Percentiles rank a stretch among this genome's conserved stretches.
phyloP scores from a whole-genome alignment of 73 alveolate species.

The Symbiodinium natans region DNA sequence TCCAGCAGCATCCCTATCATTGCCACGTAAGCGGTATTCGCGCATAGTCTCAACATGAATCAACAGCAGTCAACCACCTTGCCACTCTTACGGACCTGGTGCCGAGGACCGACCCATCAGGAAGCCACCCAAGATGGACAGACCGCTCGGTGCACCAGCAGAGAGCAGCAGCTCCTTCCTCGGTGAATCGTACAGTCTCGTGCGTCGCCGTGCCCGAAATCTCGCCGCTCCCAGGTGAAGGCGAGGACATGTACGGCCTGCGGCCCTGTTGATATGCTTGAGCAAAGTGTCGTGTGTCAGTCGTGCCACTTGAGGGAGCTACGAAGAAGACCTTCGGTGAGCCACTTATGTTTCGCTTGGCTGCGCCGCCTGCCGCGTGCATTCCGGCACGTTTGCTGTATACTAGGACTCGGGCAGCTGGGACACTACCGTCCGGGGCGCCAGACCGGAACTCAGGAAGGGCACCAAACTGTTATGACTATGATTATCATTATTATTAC shows the following conservation, averaged over 20 bases:
- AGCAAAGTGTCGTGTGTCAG: not conserved
- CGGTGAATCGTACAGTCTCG: no score
- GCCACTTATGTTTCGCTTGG: not conserved
- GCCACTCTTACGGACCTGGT: no score
- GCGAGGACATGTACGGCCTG: not conserved
- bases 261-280: not conserved
- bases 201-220: no score
- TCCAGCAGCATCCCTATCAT: not conserved
- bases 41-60: no score
- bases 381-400: not conserved
- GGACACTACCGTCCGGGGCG: slow-evolving; percentile 48
- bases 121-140: not conserved
- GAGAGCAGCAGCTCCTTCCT: not conserved
- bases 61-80: no score
- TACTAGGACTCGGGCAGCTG: not conserved
- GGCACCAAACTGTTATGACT: no score
- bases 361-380: not conserved
- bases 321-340: not conserved
- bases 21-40: no score
- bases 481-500: no score
- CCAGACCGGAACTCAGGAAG: not conserved
- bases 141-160: not conserved
- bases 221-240: not conserved
- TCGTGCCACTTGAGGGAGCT: not conserved
- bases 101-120: not conserved